Conservation (phyloP, 495 filamentous ascomycete species). For the Aspergillus heteromorphus region DNA sequence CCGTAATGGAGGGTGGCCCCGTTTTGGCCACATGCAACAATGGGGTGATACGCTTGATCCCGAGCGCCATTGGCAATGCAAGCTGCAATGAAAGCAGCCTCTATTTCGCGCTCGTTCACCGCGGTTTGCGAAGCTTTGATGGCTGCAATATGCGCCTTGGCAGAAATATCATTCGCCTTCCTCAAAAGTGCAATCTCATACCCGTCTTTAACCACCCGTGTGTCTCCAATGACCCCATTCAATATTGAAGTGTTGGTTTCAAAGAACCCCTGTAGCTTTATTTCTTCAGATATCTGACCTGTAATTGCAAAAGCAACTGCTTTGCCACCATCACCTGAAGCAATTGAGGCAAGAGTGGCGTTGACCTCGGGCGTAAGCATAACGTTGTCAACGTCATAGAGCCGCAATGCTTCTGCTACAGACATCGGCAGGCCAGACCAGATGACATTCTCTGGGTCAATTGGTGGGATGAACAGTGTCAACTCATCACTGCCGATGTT, state of each 20-base stretch:
- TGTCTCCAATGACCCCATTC: conserved; percentile 71
- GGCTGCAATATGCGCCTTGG: conserved; percentile 67
- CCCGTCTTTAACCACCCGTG: conserved; percentile 73
- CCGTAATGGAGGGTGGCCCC: conserved; percentile 87
- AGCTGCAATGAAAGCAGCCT: conserved; percentile 68
- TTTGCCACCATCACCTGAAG: conserved; percentile 39
- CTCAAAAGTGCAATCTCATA: conserved; percentile 80
- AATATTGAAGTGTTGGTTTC: conserved; percentile 31
- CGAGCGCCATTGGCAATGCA: conserved; percentile 69
- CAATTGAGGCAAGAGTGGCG: conserved; percentile 47
- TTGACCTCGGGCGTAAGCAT: conserved; percentile 66
- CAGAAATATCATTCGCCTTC: conserved; percentile 77
- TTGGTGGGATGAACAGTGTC: conserved; percentile 88
- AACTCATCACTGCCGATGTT: conserved; percentile 63
- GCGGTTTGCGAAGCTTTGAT: conserved; percentile 59
- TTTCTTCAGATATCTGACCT: conserved; percentile 59
- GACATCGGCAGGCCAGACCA: conserved; percentile 89
- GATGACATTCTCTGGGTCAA: conserved; percentile 85
- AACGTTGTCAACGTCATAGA: conserved; percentile 81
- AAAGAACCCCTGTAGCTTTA: conserved; percentile 46
- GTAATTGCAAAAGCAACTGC: conserved; percentile 63
- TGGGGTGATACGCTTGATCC: conserved; percentile 79
- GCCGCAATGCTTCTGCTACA: conserved; percentile 61
- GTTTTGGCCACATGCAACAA: conserved; percentile 70
- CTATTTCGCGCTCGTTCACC: conserved; percentile 75